Evolutionary conservation across 306 rosid genomes (phyloP), one percentile per base, ranked within the genome.

Genomic region (Cucumis cinereus): DNA sequence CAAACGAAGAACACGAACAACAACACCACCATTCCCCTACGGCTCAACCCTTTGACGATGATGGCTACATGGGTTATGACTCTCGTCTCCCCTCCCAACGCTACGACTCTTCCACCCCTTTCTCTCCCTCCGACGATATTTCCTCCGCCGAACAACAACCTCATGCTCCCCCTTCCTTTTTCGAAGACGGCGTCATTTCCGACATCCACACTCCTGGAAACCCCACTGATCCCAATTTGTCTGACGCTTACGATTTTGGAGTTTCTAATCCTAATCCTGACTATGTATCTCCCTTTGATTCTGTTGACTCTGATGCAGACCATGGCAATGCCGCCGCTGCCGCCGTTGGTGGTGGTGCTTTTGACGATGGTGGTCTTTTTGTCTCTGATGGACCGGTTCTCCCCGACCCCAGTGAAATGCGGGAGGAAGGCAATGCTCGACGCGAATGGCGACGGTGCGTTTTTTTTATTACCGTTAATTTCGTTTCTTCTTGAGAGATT

Each of bases 361-460:
- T 68, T 49, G 88, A 73, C 14, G 83, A 59, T 30, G 85, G 79
- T 0, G 83, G 43, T 3, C 35, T 82, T 55, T 92, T 92, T 69
- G 54, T 56, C 55, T 84, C 92, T 0, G 84, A 78, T 0, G 95
- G 88, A 1, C 96, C 96, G 2, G 12, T 90, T 26, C 89, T 93
- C 43, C 96, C 96, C 1, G 89, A 90, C 17, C 96, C 83, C 0
- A 74, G 76, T 57, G 87, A 78, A 40, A 93, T 93, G 96, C 87
- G 79, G 11, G 98, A 93, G 87, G 98, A 92, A 84, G 88, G 94
- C 41, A 58, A 14, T 71, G 92, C 91, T 1, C 80, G 91, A 68
- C 92, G 93, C n/a, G 98, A 90, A 78, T 90, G 98, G 98, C 87
- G 98, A 52, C 90, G 92, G 98, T 92, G 41, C 74, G 86, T 82